These are phyloP conservation scores for Pichia sp. DNA, from an alignment of 1,139 yeast species.

Conservation along the genomic window DNA sequence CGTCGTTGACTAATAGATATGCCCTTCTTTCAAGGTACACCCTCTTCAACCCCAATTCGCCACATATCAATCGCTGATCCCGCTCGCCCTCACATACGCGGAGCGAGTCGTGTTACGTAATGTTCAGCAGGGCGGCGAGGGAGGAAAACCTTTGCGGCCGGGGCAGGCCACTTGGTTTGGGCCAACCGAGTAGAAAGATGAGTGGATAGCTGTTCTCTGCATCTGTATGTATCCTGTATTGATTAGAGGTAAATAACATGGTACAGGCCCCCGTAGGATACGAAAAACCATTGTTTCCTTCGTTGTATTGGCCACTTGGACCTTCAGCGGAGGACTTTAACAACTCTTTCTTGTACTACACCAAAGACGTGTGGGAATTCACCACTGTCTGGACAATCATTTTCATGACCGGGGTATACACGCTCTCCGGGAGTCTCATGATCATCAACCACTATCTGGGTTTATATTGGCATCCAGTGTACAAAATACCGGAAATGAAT, in stretches of 20 bases:
- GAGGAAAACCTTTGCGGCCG: no score
- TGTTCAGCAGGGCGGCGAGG: no score
- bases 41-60: no score
- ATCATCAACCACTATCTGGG: constrained; percentile 36
- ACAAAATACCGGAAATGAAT: neutral
- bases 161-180: no score
- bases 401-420: constrained; percentile 54
- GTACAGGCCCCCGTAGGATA: constrained; percentile 66
- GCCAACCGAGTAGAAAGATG: no score
- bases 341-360: constrained; percentile 55
- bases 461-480: constrained; percentile 2
- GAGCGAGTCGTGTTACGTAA: no score
- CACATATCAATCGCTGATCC: no score
- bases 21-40: no score
- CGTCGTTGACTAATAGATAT: no score
- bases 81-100: no score
- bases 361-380: constrained; percentile 75
- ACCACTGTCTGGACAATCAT: constrained; percentile 78
- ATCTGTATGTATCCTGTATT: no score
- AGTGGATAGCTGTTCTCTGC: no score
- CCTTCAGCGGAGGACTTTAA: constrained; percentile 34
- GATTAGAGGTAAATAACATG: constrained; percentile 1
- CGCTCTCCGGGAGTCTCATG: constrained; percentile 59
- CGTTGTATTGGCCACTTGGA: constrained; percentile 66
- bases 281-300: constrained; percentile 70